A percentile compares a stretch with the other conserved stretches of the same genome.
phyloP scores from a whole-genome alignment of 306 rosid species.

The Adenanthera pavonina region DNA sequence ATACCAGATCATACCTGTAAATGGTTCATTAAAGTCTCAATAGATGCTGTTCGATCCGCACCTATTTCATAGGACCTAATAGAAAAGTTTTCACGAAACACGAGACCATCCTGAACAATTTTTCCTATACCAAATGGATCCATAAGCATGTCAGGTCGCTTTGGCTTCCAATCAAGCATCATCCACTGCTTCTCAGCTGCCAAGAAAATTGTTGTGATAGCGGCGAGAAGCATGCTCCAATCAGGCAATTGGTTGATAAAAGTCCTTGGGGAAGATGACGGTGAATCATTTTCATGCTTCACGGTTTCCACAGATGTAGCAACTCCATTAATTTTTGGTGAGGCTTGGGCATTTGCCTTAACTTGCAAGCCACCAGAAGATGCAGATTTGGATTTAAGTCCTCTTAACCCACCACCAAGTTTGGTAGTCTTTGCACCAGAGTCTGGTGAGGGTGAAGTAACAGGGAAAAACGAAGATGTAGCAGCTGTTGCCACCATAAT shows the following conservation, averaged over 20 bases:
- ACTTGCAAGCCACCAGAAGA: slow-evolving; percentile 73
- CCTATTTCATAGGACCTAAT: slow-evolving; percentile 99
- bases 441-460: slow-evolving; percentile 60
- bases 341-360: slow-evolving; percentile 91
- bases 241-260: slow-evolving; percentile 96
- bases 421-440: slow-evolving; percentile 57
- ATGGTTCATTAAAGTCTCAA: slow-evolving; percentile 97
- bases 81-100: slow-evolving; percentile 88
- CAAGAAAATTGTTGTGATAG: slow-evolving; percentile 95
- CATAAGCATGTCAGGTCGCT: slow-evolving; percentile 86
- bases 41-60: slow-evolving; percentile 98
- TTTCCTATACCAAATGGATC: slow-evolving; percentile 93
- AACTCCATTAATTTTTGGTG: slow-evolving; percentile 88
- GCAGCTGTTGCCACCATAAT: slow-evolving; percentile 96
- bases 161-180: slow-evolving; percentile 99
- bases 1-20: slow-evolving; percentile 65
- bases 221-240: slow-evolving; percentile 99
- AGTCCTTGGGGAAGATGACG: slow-evolving; percentile 78
- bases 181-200: slow-evolving; percentile 99
- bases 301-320: slow-evolving; percentile 61
- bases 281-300: slow-evolving; percentile 64
- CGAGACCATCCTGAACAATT: slow-evolving; percentile 96
- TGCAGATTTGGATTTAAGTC: slow-evolving; percentile 61
- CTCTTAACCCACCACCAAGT: slow-evolving; percentile 59
- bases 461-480: slow-evolving; percentile 73